These are phyloP conservation scores for Cymbopogon citratus DNA, from an alignment of 176 grass and related monocot species.

Conservation along the genomic window DNA sequence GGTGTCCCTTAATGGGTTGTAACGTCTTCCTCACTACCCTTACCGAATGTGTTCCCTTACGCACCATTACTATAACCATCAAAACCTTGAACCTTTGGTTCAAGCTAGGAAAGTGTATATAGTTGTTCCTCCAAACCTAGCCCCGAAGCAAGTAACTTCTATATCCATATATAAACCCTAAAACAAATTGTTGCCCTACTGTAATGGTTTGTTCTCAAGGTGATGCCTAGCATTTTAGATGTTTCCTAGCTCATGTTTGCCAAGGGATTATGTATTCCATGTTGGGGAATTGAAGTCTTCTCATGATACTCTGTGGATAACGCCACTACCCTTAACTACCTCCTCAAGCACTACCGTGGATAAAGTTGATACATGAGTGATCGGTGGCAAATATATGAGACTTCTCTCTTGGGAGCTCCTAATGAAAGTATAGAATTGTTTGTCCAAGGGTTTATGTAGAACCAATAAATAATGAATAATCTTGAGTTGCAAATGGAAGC, in stretches of 20 bases:
- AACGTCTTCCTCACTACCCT: not conserved
- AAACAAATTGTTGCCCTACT: not conserved
- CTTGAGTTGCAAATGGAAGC: not conserved
- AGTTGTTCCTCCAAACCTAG: not conserved
- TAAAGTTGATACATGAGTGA: not conserved
- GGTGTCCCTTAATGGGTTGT: not conserved
- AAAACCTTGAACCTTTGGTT: not conserved
- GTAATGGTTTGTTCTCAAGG: not conserved
- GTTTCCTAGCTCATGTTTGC: not conserved
- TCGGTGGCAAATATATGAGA: not conserved
- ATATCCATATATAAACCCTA: not conserved
- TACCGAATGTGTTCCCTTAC: not conserved
- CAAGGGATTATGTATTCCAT: not conserved
- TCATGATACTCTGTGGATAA: not conserved
- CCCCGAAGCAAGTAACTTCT: not conserved
- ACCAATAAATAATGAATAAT: not conserved
- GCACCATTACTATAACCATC: not conserved
- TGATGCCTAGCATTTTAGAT: not conserved
- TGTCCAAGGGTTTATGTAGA: not conserved
- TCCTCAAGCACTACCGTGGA: not conserved
- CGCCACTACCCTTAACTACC: not conserved
- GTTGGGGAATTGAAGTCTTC: not conserved
- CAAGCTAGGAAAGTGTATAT: not conserved
- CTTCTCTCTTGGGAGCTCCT: not conserved
- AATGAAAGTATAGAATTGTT: not conserved